A percentile compares a stretch with the other conserved stretches of the same genome.
phyloP scores from a whole-genome alignment of 2,329 filamentous ascomycete species.

The Trichoderma arundinaceum region DNA sequence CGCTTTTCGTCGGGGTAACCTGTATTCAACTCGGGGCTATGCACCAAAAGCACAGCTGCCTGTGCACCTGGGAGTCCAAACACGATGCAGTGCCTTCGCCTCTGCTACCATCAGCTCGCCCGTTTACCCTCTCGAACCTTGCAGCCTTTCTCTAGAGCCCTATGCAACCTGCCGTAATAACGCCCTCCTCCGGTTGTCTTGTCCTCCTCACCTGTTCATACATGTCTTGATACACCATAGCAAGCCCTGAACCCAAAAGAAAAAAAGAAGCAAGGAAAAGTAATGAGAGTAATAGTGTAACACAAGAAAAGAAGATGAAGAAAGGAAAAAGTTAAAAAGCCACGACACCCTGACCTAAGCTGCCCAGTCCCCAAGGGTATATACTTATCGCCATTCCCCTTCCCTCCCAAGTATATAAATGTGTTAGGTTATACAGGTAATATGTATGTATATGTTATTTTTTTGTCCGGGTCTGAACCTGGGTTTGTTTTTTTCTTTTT shows the following conservation, averaged over 20 bases:
- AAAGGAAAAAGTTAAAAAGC: slow-evolving; percentile 16
- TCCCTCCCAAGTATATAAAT: slow-evolving; percentile 30
- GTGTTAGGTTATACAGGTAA: slow-evolving; percentile 31
- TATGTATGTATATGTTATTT: slow-evolving; percentile 17
- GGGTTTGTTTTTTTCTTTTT: slow-evolving; percentile 7
- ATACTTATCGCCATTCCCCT: slow-evolving; percentile 26
- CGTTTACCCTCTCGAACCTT: slow-evolving; percentile 24
- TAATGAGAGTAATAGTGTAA: slow-evolving; percentile 20
- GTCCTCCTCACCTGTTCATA: slow-evolving; percentile 28
- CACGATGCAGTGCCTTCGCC: slow-evolving; percentile 4
- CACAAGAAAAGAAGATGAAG: slow-evolving; percentile 18
- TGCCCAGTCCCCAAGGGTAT: slow-evolving; percentile 30
- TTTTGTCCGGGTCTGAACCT: slow-evolving; percentile 12
- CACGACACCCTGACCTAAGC: slow-evolving; percentile 27
- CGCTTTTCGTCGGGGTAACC: slow-evolving; percentile 28
- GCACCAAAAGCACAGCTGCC: slow-evolving; percentile 20
- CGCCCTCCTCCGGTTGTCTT: slow-evolving; percentile 19
- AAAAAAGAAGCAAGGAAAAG: slow-evolving; percentile 29
- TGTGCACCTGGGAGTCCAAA: slow-evolving; percentile 11
- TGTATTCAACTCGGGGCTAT: slow-evolving; percentile 29
- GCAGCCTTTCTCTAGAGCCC: slow-evolving; percentile 26
- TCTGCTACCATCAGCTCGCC: slow-evolving; percentile 15
- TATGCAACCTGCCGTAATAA: slow-evolving; percentile 20
- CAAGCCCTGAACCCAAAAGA: slow-evolving; percentile 17
- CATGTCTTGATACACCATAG: slow-evolving; percentile 26